A percentile compares a stretch with the other conserved stretches of the same genome.
phyloP scores from a whole-genome alignment of 768 basidiomycete species.

The Lactarius quietus region DNA sequence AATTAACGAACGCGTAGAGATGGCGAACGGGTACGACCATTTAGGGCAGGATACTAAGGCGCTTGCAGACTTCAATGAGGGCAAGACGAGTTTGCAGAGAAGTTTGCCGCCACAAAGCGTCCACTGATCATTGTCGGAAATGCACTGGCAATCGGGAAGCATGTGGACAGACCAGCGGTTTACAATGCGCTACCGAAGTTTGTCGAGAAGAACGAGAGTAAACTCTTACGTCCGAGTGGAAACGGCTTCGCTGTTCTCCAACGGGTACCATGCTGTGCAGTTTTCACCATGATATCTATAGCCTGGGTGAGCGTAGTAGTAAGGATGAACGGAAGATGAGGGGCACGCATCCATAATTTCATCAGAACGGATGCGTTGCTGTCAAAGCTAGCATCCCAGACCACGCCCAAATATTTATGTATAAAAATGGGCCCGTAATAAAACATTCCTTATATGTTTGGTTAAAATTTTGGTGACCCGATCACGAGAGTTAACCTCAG shows the following conservation, averaged over 20 bases:
- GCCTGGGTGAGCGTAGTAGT: too few relatives aligned
- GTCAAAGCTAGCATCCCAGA: too few relatives aligned
- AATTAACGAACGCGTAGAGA: constrained; percentile 88
- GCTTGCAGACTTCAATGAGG: constrained; percentile 70
- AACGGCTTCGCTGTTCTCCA: constrained; percentile 92
- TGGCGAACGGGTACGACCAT: constrained; percentile 90
- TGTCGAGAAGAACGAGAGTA: constrained; percentile 71
- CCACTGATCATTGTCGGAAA: constrained; percentile 94
- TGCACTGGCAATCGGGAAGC: constrained; percentile 77
- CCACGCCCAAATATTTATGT: too few relatives aligned
- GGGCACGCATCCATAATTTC: too few relatives aligned
- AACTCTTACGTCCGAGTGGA: constrained; percentile 89
- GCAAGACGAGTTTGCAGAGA: constrained; percentile 78
- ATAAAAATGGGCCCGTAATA: too few relatives aligned
- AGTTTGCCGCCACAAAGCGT: constrained; percentile 85
- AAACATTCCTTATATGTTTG: too few relatives aligned
- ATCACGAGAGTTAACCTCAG: too few relatives aligned
- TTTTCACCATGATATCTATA: constrained; percentile 5
- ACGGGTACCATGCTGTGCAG: constrained; percentile 58
- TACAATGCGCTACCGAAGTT: constrained; percentile 77
- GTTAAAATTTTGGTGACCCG: too few relatives aligned
- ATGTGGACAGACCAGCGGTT: constrained; percentile 74
- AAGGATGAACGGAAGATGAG: too few relatives aligned
- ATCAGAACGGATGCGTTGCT: too few relatives aligned
- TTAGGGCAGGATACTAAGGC: constrained; percentile 75